Evolutionary conservation across 495 filamentous ascomycete species (phyloP).

Genomic region (Daldinia grandis): DNA sequence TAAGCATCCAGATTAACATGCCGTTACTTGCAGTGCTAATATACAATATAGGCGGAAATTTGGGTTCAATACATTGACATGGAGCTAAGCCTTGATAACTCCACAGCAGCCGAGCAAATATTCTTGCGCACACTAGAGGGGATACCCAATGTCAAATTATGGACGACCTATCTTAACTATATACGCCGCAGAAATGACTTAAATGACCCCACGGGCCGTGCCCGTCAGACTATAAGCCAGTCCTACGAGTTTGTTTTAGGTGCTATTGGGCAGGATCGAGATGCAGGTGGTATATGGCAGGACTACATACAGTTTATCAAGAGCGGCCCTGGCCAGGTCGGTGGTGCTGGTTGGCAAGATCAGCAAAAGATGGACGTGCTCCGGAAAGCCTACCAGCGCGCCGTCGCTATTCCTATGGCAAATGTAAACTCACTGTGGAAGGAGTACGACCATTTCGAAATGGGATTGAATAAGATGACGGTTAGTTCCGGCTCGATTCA

Average conservation of each 20-base stretch:
- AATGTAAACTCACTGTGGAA: conserved; percentile 88
- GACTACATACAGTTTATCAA: conserved; percentile 94
- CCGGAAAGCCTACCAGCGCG: conserved; percentile 88
- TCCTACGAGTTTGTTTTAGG: conserved; percentile 92
- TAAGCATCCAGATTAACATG: conserved; percentile 61
- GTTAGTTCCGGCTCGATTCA: conserved; percentile 54
- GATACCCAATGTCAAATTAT: conserved; percentile 82
- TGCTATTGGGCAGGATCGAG: conserved; percentile 89
- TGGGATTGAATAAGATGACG: conserved; percentile 87
- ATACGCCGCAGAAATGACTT: conserved; percentile 90
- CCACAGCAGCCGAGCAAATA: conserved; percentile 77
- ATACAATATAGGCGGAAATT: conserved; percentile 74
- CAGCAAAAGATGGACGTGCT: conserved; percentile 96
- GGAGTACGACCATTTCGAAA: conserved; percentile 96
- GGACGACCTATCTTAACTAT: conserved; percentile 94
- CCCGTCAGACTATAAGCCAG: conserved; percentile 77
- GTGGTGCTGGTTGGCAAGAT: conserved; percentile 91
- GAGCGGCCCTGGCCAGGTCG: conserved; percentile 80
- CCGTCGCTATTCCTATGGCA: conserved; percentile 82
- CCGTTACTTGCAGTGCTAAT: conserved; percentile 35
- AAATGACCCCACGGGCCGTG: conserved; percentile 77
- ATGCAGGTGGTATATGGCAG: conserved; percentile 88
- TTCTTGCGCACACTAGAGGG: conserved; percentile 77
- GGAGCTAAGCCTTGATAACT: conserved; percentile 84
- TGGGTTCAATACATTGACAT: conserved; percentile 87